Evolutionary conservation across 2,329 filamentous ascomycete genomes (phyloP), one percentile per base, ranked within the genome.

Genomic region (Truncatella angustata): DNA sequence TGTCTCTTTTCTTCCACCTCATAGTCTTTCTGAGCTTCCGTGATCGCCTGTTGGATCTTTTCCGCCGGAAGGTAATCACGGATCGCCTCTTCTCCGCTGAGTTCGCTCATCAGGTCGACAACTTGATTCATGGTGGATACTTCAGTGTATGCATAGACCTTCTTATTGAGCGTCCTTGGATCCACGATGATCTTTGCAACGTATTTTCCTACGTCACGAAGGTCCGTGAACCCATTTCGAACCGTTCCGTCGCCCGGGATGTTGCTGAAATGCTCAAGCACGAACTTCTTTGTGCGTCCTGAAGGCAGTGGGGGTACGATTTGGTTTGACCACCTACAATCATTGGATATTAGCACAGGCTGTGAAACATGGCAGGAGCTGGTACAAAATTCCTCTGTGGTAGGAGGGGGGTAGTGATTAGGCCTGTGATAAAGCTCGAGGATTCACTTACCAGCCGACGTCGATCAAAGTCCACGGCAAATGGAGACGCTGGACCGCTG

Each of bases 101-200:
- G 56, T 35, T 72, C 60, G 56, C 79, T 78, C 49, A 79, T 58
- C 2, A 74, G 51, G 7, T 66, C 63, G 37, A 67, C 70, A 5
- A 77, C 70, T 55, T 79, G 57, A 46, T 77, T 79, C 61, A 73
- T 67, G 2, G 66, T 72, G 34, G 70, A 59, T 2, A 73, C 63
- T 34, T 77, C 72, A 54, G 71, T 71, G 58, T 75, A 79, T 5
- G 70, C 69, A 47, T 76, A 68, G 2, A 81, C 73, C 56, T 67
- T 71, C 61, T 73, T 72, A 62, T 81, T 81, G 48, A 81, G 53
- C 3, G 79, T 81, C 20, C 77, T 62, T 12, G 71, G 67, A 58
- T 81, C 78, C 4, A 59, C 55, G 36, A 81, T 70, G 54, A 81
- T 76, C 42, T 65, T 63, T 1, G 75, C 77, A 11, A 77, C 70